Conservation (phyloP, 192 early-diverging fungal genomes). For the Spinellus fusiger region DNA sequence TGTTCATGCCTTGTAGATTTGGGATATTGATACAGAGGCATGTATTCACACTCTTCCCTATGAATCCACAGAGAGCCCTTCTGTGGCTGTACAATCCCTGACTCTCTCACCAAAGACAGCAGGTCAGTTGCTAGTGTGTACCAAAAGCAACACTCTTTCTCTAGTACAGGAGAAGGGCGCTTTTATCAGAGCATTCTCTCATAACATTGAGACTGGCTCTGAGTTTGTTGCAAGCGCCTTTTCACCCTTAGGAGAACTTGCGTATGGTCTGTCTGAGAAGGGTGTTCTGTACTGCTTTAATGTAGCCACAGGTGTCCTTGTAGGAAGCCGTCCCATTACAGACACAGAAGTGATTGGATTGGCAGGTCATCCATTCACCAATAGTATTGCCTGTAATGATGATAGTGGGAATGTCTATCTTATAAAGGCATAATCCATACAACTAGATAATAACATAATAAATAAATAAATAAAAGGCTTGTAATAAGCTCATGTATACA, state of each 20-base stretch:
- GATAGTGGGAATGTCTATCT: constrained; percentile 59
- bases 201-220: constrained; percentile 35
- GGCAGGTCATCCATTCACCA: constrained; percentile 74
- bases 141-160: constrained; percentile 63
- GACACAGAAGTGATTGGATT: constrained; percentile 73
- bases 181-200: constrained; percentile 41
- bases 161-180: constrained; percentile 58
- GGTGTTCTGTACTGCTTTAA: constrained; percentile 61
- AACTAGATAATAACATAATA: too few species aligned
- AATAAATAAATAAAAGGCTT: too few species aligned
- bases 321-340: constrained; percentile 36
- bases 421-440: constrained; percentile 53
- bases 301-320: constrained; percentile 50
- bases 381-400: constrained; percentile 61
- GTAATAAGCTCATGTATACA: too few species aligned
- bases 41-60: constrained; percentile 55
- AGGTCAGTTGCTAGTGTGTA: constrained; percentile 70
- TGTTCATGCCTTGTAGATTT: constrained; percentile 50
- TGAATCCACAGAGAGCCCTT: background rate
- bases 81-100: constrained; percentile 54
- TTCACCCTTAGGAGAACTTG: constrained; percentile 73
- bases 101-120: constrained; percentile 53
- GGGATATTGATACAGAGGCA: constrained; percentile 67
- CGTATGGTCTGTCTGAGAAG: constrained; percentile 72
- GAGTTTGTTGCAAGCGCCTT: constrained; percentile 53